Evolutionary conservation across 2,329 filamentous ascomycete genomes (phyloP).

Genomic region (Thelonectria blattea): DNA sequence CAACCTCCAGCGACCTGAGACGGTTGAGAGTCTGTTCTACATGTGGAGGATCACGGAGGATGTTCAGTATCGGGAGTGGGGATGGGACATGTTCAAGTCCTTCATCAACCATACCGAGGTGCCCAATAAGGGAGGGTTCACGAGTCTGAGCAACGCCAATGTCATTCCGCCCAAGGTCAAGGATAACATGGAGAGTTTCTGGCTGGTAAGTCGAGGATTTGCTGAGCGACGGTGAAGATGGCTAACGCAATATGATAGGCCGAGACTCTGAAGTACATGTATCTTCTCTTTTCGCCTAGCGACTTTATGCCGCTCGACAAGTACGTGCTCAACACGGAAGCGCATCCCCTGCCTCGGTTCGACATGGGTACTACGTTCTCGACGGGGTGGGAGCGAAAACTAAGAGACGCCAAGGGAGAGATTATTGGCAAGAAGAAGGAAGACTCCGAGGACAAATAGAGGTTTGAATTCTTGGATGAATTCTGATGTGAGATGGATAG

Average conservation of each 20-base stretch:
- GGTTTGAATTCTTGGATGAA: background rate
- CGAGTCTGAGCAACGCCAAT: conserved; percentile 78
- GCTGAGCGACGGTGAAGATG: background rate
- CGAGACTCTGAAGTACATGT: conserved; percentile 97
- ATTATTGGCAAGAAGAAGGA: conserved; percentile 39
- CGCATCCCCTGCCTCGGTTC: conserved; percentile 87
- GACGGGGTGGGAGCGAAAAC: conserved; percentile 81
- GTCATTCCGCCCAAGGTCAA: conserved; percentile 69
- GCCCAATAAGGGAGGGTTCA: conserved; percentile 79
- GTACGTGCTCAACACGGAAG: conserved; percentile 95
- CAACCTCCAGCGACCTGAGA: conserved; percentile 95
- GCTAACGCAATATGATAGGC: conserved; percentile 60
- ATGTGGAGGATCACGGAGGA: conserved; percentile 99
- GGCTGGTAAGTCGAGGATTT: conserved; percentile 70
- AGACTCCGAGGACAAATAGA: conserved; percentile 3
- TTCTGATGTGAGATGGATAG: background rate
- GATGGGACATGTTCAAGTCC: conserved; percentile 96
- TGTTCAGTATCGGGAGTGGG: conserved; percentile 88
- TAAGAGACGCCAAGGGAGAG: conserved; percentile 56
- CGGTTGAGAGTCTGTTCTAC: conserved; percentile 94
- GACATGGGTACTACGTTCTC: conserved; percentile 77
- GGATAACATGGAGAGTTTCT: conserved; percentile 99
- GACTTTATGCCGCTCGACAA: conserved; percentile 85
- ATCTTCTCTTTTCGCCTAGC: conserved; percentile 86
- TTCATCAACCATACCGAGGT: conserved; percentile 88